Base-by-base conservation (phyloP, 306 rosid species). In the Psophocarpus tetragonolobus region DNA sequence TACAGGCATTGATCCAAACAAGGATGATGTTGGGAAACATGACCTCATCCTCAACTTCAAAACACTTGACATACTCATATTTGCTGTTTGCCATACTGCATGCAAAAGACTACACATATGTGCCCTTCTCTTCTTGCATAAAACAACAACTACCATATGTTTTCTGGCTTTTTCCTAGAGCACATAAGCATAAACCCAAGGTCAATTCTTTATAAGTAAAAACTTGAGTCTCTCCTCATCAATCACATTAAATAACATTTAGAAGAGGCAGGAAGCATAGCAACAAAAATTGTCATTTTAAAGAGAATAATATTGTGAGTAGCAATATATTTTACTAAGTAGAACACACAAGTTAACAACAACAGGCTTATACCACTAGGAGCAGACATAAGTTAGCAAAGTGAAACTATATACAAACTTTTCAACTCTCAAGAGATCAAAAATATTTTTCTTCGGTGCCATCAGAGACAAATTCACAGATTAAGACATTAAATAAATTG, bases 41-140 rank as follows among this genome's bases (percentile, higher is more conserved):
- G n/a, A 87, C 90, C 84, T 89, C 98, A 5, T 89, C 97, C 54
- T 88, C 93, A 0, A 83, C 81, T 77, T 92, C 96, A 23, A 87
- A 90, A 76, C 85, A 83, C 88, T 92, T 94, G 57, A 89, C 96
- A 42, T 92, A 90, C 87, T 92, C 96, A 67, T 90, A 89, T 74
- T 87, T 92, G 77, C 93, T 89, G 80, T 92, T 92, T 71, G 94
- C 97, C 97, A 90, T 91, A 13, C 11, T 30, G 58, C 76, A 64
- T 26, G 6, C 9, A 71, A 62, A 32, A 6, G 11, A 30, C 32
- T 62, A 45, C 54, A 32, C 5, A 35, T 0, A 18, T 18, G 2
- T 3, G 7, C 23, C 15, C 29, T 32, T 58, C n/a, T 75, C 24
- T 53, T 74, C 75, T 61, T 56, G n/a, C 58, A 51, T 8, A 5